Base-by-base conservation (phyloP, 768 basidiomycete genomes). In the Tulasnella sp. region DNA sequence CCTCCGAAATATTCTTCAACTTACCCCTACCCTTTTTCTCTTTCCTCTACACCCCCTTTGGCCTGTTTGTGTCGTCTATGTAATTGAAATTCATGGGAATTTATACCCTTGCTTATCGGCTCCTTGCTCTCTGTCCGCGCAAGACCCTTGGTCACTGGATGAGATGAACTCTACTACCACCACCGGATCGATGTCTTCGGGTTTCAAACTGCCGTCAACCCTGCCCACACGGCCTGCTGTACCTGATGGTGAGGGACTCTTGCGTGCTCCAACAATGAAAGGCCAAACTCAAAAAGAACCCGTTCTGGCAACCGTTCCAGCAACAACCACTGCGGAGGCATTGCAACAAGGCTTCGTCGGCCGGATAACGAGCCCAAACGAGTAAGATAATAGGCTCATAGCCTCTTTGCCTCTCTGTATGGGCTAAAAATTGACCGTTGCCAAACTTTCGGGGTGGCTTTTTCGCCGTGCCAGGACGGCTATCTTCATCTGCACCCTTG, bases 401-500 rank as follows among this genome's bases (percentile, higher is more conserved):
- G 31, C 46, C 75, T 56, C 44, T 75, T 75, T 36, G 46, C 39
- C 34, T 36, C 75, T 68, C 62, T 34, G n/a, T 36, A 27, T 21
- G 16, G 38, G 40, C 46, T 27, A 42, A 56, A n/a, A 48, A 48
- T 44, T 44, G 44, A 75, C 75, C 52, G 46, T n/a, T 44, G 34
- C 6, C 27, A n/a, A 58, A 58, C 39, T n/a, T 73, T 73, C 71
- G 42, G 71, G 14, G 16, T 48, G 78, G 62, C 62, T 10, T 68
- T 68, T 68, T 27, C 62, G 27, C 34, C 62, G 62, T 68, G 62
- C 27, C 38, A 79, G 78, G 31, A 79, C 78, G 27, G 72, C 78
- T 34, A 74, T 79, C 36, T 79, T 79, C 71, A 79, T 79, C 18
- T 79, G 78, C 71, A 74, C 78, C 73, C 68, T 79, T 18, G 36